A percentile compares a stretch with the other conserved stretches of the same genome.
These are phyloP conservation scores for Fraxinus albicans DNA, from an alignment of 305 asterid genomes.

Conservation along the genomic window DNA sequence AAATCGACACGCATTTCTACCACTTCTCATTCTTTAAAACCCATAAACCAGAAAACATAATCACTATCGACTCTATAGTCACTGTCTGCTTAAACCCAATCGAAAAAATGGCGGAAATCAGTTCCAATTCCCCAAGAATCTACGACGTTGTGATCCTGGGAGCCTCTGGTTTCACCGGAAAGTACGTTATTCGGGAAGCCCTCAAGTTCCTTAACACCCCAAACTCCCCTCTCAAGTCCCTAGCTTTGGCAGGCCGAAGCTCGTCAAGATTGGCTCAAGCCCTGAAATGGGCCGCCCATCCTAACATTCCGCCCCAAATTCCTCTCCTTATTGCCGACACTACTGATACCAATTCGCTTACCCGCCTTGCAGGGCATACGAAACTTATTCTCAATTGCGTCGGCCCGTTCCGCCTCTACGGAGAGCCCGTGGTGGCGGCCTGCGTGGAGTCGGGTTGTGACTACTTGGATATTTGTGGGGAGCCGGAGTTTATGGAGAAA, in stretches of 20 bases:
- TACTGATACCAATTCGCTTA: conserved; percentile 58
- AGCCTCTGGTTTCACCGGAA: conserved; percentile 93
- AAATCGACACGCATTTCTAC: conserved; percentile 3
- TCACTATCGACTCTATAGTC: background rate
- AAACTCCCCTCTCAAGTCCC: conserved; percentile 63
- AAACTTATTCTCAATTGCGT: conserved; percentile 70
- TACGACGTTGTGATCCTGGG: conserved; percentile 75
- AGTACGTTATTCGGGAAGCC: conserved; percentile 79
- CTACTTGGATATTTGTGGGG: conserved; percentile 86
- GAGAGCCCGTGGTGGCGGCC: conserved; percentile 77
- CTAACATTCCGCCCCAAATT: conserved; percentile 50
- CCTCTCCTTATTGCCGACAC: conserved; percentile 77
- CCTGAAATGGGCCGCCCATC: conserved; percentile 65
- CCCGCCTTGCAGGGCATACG: conserved; percentile 57
- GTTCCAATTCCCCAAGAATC: background rate
- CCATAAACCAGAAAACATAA: background rate
- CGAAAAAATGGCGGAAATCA: conserved; percentile 32
- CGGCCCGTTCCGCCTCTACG: conserved; percentile 84
- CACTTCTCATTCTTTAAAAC: background rate
- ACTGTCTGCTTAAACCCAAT: background rate
- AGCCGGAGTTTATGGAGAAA: conserved; percentile 93
- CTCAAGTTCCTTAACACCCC: conserved; percentile 74
- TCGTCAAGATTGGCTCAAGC: conserved; percentile 55
- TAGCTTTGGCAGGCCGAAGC: conserved; percentile 85
- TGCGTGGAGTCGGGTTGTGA: conserved; percentile 82